Base-by-base conservation (phyloP, 2,329 filamentous ascomycete genomes). In the Paraphaeosphaeria sporulosa region DNA sequence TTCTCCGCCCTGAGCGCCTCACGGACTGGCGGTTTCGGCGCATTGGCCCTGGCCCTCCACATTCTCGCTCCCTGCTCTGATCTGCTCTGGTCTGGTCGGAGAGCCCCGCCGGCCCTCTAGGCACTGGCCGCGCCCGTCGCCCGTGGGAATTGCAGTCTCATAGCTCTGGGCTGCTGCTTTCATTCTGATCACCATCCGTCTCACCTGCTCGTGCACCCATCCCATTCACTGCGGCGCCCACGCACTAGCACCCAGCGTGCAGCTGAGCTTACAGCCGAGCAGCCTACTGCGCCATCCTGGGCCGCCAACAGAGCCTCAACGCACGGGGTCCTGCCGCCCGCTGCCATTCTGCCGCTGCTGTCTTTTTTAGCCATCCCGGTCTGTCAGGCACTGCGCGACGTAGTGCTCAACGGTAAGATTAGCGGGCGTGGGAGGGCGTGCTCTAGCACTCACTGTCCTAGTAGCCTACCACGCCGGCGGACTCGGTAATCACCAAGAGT, bases 361-460 rank as follows among this genome's bases (percentile, higher is more conserved):
- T 59, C 61, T 62, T 59, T 66, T 65, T 65, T 69, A 66, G 58
- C 57, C 38, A 60, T 61, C 59, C 63, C 53, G 63, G 61, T 58
- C 70, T 68, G 68, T 68, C 72, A 72, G 69, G 66, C 66, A 69
- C 68, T 73, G 72, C 71, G 64, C 71, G 58, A 76, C 73, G 66
- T 74, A 34, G 71, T 71, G 69, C 66, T 64, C 65, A 73, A 74
- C 73, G 68, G 69, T 61, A 64, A 70, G 62, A 69, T 64, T 65
- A 61, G 63, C 65, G 67, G 65, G 66, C 69, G 63, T 63, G 62
- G 60, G 68, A 65, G 66, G 70, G 64, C 69, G 67, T 72, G 67
- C 70, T 67, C 61, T 64, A 65, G 57, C 70, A 67, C 64, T 68
- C 65, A 69, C 71, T 70, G 67, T 55, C 63, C 65, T 54, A 60